Conservation (phyloP, 2,329 filamentous ascomycete species). For the Colletotrichum camelliae region DNA sequence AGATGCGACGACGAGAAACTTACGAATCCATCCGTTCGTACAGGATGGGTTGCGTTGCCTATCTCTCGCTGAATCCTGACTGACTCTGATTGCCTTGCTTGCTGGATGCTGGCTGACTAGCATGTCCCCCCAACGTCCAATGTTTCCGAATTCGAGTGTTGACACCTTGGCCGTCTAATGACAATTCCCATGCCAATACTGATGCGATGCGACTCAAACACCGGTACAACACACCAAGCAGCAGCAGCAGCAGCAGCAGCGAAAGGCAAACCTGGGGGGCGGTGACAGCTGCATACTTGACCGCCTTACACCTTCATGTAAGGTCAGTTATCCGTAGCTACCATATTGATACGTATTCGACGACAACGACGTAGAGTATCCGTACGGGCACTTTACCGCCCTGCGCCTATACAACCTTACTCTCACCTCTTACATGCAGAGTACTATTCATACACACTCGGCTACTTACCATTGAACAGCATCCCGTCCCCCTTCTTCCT, state of each 20-base stretch:
- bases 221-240: background rate
- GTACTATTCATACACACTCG: background rate
- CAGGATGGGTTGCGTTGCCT: background rate
- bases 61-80: background rate
- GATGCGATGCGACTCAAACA: slow-evolving; percentile 2
- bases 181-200: background rate
- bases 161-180: slow-evolving; percentile 4
- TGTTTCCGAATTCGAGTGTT: slow-evolving; percentile 6
- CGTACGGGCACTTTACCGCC: background rate
- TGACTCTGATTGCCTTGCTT: background rate
- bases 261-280: background rate
- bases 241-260: background rate
- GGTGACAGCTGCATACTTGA: slow-evolving; percentile 13
- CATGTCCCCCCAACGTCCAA: background rate
- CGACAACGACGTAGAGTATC: background rate
- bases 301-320: slow-evolving; percentile 1
- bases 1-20: slow-evolving; percentile 5
- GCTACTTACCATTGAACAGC: background rate
- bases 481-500: background rate
- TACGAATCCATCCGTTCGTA: background rate
- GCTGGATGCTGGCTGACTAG: slow-evolving; percentile 8
- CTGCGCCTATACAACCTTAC: background rate
- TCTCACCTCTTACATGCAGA: background rate
- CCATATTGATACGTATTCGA: background rate
- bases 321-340: background rate